Evolutionary conservation across 2,329 filamentous ascomycete genomes (phyloP).

Genomic region (Penicillium thymicola): DNA sequence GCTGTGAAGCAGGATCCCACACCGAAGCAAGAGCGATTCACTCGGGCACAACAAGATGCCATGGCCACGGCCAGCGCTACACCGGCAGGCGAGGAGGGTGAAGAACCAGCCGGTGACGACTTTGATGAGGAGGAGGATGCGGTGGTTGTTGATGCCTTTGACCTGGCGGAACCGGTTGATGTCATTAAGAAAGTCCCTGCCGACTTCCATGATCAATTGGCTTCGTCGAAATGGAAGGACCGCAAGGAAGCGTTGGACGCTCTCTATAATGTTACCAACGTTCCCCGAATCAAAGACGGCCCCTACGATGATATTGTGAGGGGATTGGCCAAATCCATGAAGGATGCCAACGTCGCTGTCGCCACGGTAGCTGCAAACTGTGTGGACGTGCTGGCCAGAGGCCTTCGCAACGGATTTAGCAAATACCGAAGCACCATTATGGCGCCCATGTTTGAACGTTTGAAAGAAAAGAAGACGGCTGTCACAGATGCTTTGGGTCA

Average conservation of each 20-base stretch:
- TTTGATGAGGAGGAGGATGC: constrained; percentile 59
- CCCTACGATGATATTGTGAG: constrained; percentile 81
- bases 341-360: constrained; percentile 94
- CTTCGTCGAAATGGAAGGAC: constrained; percentile 97
- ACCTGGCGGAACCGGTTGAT: constrained; percentile 83
- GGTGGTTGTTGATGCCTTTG: constrained; percentile 74
- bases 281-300: constrained; percentile 87
- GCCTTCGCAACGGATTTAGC: constrained; percentile 70
- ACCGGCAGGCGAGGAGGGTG: constrained; percentile 55
- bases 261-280: constrained; percentile 70
- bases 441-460: constrained; percentile 84
- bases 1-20: constrained; percentile 81
- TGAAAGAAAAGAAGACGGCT: constrained; percentile 94
- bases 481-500: constrained; percentile 84
- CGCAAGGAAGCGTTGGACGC: constrained; percentile 90
- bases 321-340: constrained; percentile 92
- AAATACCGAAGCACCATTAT: constrained; percentile 80
- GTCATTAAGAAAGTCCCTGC: constrained; percentile 76
- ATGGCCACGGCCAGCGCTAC: constrained; percentile 65
- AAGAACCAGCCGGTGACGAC: constrained; percentile 42
- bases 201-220: constrained; percentile 77
- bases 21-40: constrained; percentile 84
- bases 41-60: constrained; percentile 85
- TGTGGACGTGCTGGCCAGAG: constrained; percentile 83
- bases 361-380: constrained; percentile 92